These are phyloP conservation scores for Baudoinia panamericana DNA, from an alignment of 495 filamentous ascomycete species.

Conservation along the genomic window DNA sequence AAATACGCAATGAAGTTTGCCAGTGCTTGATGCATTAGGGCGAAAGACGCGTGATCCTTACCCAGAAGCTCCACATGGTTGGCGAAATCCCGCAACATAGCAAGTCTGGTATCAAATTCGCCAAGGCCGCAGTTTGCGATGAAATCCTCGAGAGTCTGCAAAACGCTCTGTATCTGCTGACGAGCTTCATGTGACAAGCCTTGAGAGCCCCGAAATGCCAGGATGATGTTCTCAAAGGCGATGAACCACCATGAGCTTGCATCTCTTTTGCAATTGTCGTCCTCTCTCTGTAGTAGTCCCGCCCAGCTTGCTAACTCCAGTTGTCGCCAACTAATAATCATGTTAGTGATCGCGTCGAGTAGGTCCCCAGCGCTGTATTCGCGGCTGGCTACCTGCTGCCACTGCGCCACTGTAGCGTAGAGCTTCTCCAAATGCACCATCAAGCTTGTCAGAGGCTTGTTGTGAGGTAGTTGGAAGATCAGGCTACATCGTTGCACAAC, in stretches of 20 bases:
- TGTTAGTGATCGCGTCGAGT: slow-evolving; percentile 60
- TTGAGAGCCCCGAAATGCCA: slow-evolving; percentile 36
- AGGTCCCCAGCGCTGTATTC: slow-evolving; percentile 54
- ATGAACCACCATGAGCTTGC: slow-evolving; percentile 94
- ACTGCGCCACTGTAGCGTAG: slow-evolving; percentile 70
- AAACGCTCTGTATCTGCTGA: slow-evolving; percentile 50
- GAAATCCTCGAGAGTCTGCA: slow-evolving; percentile 61
- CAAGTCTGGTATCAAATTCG: slow-evolving; percentile 60
- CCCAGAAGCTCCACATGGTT: slow-evolving; percentile 46
- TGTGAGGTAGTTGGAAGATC: slow-evolving; percentile 57
- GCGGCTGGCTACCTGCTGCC: slow-evolving; percentile 79
- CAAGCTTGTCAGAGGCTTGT: slow-evolving; percentile 75
- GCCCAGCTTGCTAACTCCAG: slow-evolving; percentile 88
- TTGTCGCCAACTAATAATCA: slow-evolving; percentile 75
- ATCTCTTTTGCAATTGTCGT: slow-evolving; percentile 55
- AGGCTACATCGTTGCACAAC: slow-evolving; percentile 61
- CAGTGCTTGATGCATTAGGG: slow-evolving; percentile 44
- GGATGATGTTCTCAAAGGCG: slow-evolving; percentile 76
- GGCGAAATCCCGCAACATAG: slow-evolving; percentile 59
- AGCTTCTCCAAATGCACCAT: slow-evolving; percentile 75
- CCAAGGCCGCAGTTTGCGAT: slow-evolving; percentile 61
- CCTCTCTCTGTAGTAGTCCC: slow-evolving; percentile 74
- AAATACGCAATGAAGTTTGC: slow-evolving; percentile 67
- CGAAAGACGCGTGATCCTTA: slow-evolving; percentile 41
- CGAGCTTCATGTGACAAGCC: slow-evolving; percentile 41